These are phyloP conservation scores for Suhomyces choctaworum DNA, from an alignment of 1,139 yeast genomes.

Conservation along the genomic window DNA sequence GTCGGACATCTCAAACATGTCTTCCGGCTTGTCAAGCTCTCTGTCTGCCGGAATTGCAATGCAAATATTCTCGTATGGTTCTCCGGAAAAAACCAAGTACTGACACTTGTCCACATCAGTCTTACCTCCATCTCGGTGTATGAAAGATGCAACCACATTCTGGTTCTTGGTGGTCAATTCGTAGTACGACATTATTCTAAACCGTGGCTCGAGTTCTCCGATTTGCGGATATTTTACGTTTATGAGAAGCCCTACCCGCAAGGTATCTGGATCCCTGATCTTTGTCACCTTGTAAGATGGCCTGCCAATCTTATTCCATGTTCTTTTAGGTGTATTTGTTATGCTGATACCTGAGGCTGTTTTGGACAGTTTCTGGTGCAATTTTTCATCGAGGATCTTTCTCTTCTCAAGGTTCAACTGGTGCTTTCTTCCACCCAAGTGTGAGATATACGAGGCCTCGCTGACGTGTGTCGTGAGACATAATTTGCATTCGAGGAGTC, in stretches of 20 bases:
- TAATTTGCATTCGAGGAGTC: slow-evolving; percentile 71
- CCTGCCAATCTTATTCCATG: slow-evolving; percentile 63
- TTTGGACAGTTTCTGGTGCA: slow-evolving; percentile 9
- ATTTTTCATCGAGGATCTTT: slow-evolving; percentile 43
- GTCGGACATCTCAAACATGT: slow-evolving; percentile 34
- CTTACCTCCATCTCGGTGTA: slow-evolving; percentile 27
- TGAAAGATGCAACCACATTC: slow-evolving; percentile 25
- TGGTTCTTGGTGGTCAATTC: slow-evolving; percentile 57
- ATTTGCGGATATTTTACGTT: slow-evolving; percentile 58
- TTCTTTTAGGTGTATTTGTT: slow-evolving; percentile 38
- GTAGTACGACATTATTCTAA: slow-evolving; percentile 71
- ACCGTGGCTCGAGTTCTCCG: slow-evolving; percentile 64
- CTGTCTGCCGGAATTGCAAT: slow-evolving; percentile 64
- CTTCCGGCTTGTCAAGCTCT: slow-evolving; percentile 49
- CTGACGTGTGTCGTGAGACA: slow-evolving; percentile 75
- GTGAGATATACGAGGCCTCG: slow-evolving; percentile 77
- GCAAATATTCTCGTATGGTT: slow-evolving; percentile 79
- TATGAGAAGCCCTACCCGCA: slow-evolving; percentile 61
- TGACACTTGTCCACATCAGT: slow-evolving; percentile 48
- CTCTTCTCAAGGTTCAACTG: slow-evolving; percentile 66
- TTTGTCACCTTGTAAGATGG: slow-evolving; percentile 71
- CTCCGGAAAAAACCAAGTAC: slow-evolving; percentile 74
- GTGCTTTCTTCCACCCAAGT: slow-evolving; percentile 78
- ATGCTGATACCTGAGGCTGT: slow-evolving; percentile 15
- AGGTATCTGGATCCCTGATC: slow-evolving; percentile 58